A percentile compares a stretch with the other conserved stretches of the same genome.
Conservation (phyloP, 2,329 filamentous ascomycete genomes). For the Aspergillus niger region DNA sequence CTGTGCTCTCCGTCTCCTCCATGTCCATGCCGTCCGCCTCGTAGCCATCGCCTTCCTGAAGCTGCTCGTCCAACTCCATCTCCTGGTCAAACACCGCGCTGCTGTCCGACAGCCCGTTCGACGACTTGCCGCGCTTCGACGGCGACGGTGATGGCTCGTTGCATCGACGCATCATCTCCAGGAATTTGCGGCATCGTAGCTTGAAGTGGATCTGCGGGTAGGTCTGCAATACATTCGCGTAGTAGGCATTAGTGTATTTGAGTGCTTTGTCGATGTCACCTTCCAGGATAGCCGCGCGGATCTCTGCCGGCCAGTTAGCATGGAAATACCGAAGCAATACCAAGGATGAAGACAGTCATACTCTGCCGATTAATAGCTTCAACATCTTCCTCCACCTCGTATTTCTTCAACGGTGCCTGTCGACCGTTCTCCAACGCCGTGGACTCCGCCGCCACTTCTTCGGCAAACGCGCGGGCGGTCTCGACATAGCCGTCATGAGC, state of each 20-base stretch:
- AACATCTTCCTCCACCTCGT: constrained; percentile 75
- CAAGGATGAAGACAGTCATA: constrained; percentile 47
- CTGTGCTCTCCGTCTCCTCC: constrained; percentile 47
- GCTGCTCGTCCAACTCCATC: constrained; percentile 61
- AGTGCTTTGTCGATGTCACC: constrained; percentile 90
- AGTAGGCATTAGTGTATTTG: constrained; percentile 76
- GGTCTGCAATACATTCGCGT: constrained; percentile 75
- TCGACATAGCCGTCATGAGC: constrained; percentile 96
- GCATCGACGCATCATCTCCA: constrained; percentile 84
- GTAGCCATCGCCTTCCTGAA: constrained; percentile 35
- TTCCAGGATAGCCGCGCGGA: constrained; percentile 81
- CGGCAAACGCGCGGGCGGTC: constrained; percentile 82
- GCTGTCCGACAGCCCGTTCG: constrained; percentile 47
- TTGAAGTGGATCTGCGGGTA: constrained; percentile 87
- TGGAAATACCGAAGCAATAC: background rate
- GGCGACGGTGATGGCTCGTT: constrained; percentile 59
- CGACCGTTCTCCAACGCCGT: constrained; percentile 65
- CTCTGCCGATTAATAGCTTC: constrained; percentile 86
- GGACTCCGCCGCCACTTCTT: constrained; percentile 76
- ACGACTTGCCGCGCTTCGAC: constrained; percentile 41
- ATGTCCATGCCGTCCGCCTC: constrained; percentile 58
- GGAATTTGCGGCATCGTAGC: constrained; percentile 85
- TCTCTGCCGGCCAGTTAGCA: constrained; percentile 57
- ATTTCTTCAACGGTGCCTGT: constrained; percentile 53
- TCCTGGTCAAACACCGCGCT: constrained; percentile 52